Conservation (phyloP, 1,284 basidiomycete genomes). For the Apiotrichum mycotoxinovorans region DNA sequence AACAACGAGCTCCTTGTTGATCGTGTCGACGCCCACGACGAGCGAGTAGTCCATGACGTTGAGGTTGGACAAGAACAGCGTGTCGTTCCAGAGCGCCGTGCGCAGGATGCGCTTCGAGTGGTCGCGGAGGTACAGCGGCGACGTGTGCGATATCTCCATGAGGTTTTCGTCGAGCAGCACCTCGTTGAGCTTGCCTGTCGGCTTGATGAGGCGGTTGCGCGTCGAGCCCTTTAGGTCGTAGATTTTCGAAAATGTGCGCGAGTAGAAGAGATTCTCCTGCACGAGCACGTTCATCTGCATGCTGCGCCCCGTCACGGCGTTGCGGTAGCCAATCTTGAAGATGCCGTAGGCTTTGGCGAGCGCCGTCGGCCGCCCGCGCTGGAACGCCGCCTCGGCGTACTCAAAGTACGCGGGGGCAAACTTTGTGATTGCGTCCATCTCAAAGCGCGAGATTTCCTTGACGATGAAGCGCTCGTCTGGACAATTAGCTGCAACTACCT, state of each 20-base stretch:
- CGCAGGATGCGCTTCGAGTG: conserved; percentile 90
- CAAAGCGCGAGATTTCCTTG: conserved; percentile 88
- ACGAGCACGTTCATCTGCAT: conserved; percentile 93
- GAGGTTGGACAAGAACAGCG: conserved; percentile 80
- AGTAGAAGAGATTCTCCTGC: conserved; percentile 97
- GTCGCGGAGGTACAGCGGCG: conserved; percentile 91
- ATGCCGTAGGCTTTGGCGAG: conserved; percentile 97
- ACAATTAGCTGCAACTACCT: conserved; percentile 5
- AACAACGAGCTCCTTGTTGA: conserved; percentile 78
- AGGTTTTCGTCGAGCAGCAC: conserved; percentile 61
- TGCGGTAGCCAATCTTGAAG: conserved; percentile 90
- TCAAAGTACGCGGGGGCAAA: conserved; percentile 98
- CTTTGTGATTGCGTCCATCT: conserved; percentile 91
- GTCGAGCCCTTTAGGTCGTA: conserved; percentile 94
- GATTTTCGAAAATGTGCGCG: conserved; percentile 84
- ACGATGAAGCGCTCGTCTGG: conserved; percentile 96
- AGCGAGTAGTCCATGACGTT: conserved; percentile 99
- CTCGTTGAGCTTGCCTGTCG: conserved; percentile 85
- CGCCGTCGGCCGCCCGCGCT: conserved; percentile 83
- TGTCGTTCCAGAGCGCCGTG: conserved; percentile 89
- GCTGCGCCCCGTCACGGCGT: conserved; percentile 69
- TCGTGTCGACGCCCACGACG: conserved; percentile 85
- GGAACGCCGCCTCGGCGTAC: conserved; percentile 75
- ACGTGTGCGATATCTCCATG: conserved; percentile 48
- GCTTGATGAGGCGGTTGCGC: conserved; percentile 83